Percentiles rank a stretch among this genome's conserved stretches.
Evolutionary conservation across 257 asterid genomes (phyloP).

Genomic region (Pogostemon cablin): DNA sequence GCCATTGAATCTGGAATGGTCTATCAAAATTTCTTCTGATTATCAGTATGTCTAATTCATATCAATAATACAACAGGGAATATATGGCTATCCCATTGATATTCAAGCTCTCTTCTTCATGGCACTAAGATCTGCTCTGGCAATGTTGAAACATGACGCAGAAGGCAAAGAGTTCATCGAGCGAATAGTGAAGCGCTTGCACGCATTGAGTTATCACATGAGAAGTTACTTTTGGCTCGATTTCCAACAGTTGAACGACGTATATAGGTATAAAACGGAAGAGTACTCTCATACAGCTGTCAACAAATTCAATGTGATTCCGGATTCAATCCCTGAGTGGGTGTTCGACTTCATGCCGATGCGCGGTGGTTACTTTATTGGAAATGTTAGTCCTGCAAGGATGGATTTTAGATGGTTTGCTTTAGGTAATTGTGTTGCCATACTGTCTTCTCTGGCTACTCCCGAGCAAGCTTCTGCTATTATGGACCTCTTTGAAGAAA

Average conservation of each 20-base stretch:
- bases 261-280: slow-evolving; percentile 42
- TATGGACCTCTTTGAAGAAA: slow-evolving; percentile 64
- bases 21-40: background rate
- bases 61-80: slow-evolving; percentile 49
- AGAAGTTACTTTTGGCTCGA: slow-evolving; percentile 91
- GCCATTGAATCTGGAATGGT: background rate
- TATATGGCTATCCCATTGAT: slow-evolving; percentile 83
- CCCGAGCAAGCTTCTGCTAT: too few species aligned
- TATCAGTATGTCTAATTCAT: background rate
- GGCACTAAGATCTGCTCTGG: slow-evolving; percentile 72
- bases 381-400: too few species aligned
- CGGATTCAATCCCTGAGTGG: slow-evolving; percentile 42
- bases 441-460: too few species aligned
- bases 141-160: slow-evolving; percentile 67
- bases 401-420: too few species aligned
- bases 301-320: slow-evolving; percentile 40
- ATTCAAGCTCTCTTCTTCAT: slow-evolving; percentile 85
- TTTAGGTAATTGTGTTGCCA: too few species aligned
- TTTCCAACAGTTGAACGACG: slow-evolving; percentile 76
- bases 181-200: slow-evolving; percentile 77
- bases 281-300: too few species aligned
- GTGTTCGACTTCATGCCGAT: slow-evolving; percentile 26
- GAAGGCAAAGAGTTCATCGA: slow-evolving; percentile 79
- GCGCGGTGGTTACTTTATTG: too few species aligned
- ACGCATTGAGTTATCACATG: slow-evolving; percentile 87